Conservation (phyloP, 805 yeast species). For the Yamadazyma endophytica region DNA sequence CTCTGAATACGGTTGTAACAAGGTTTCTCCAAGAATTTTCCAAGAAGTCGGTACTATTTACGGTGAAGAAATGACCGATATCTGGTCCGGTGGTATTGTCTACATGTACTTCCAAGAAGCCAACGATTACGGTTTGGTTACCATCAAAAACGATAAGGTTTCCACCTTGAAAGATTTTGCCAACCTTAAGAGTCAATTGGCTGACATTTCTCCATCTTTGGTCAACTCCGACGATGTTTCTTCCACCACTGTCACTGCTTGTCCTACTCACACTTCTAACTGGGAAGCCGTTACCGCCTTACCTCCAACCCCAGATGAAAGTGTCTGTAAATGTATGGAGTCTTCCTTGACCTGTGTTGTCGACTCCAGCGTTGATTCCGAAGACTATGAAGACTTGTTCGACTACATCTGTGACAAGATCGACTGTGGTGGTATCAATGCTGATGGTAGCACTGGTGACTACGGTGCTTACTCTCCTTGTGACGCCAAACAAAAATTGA, state of each 20-base stretch:
- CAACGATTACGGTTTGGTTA: conserved; percentile 72
- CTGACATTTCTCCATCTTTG: conserved; percentile 34
- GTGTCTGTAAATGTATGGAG: conserved; percentile 34
- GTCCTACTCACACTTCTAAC: conserved; percentile 29
- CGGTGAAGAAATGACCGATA: conserved; percentile 67
- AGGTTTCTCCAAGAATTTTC: conserved; percentile 65
- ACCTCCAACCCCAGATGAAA: conserved; percentile 42
- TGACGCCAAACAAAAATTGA: conserved; percentile 29
- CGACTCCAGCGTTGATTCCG: conserved; percentile 19
- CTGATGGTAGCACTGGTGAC: conserved; percentile 34
- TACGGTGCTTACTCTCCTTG: conserved; percentile 43
- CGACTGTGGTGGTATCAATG: conserved; percentile 35
- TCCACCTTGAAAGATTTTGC: conserved; percentile 59
- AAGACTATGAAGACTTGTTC: conserved; percentile 33
- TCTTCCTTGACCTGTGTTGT: conserved; percentile 34
- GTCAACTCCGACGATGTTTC: conserved; percentile 18
- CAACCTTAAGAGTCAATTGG: conserved; percentile 59
- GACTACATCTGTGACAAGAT: conserved; percentile 24
- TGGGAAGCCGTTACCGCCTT: conserved; percentile 38
- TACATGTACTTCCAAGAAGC: conserved; percentile 79
- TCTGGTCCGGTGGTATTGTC: conserved; percentile 89
- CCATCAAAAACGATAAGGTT: conserved; percentile 45
- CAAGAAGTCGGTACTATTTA: conserved; percentile 66
- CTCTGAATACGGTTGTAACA: conserved; percentile 82
- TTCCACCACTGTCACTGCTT: conserved; percentile 26